Evolutionary conservation across 1,139 yeast species (phyloP).

Genomic region (Geotrichum candidum): DNA sequence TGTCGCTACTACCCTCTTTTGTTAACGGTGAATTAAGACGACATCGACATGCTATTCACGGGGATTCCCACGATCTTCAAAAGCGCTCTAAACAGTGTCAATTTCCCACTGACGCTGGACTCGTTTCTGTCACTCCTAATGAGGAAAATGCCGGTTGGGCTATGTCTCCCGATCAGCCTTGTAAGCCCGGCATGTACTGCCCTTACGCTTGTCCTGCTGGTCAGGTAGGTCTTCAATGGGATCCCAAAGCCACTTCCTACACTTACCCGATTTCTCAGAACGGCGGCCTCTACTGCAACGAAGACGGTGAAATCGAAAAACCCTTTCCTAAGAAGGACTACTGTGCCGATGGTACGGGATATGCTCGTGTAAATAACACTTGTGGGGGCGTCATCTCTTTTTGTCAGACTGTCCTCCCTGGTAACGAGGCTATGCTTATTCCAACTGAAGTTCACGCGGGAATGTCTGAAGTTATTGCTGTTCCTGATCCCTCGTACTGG

Average conservation of each 20-base stretch:
- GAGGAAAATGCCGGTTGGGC: slow-evolving; percentile 81
- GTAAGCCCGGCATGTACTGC: slow-evolving; percentile 71
- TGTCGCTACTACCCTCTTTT: not conserved
- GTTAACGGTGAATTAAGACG: not conserved
- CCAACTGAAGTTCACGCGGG: slow-evolving; percentile 62
- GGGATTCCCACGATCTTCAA: not conserved
- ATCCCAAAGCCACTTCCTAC: slow-evolving; percentile 69
- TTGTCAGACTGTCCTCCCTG: slow-evolving; percentile 91
- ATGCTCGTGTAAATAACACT: slow-evolving; percentile 55
- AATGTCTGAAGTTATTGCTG: slow-evolving; percentile 54
- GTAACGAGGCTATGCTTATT: slow-evolving; percentile 88
- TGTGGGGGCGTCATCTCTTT: slow-evolving; percentile 55
- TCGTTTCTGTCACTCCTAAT: slow-evolving; percentile 58
- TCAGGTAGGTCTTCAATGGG: slow-evolving; percentile 65
- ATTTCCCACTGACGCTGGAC: slow-evolving; percentile 60
- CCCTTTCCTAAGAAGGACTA: slow-evolving; percentile 54
- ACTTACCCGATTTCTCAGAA: slow-evolving; percentile 75
- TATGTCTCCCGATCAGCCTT: slow-evolving; percentile 66
- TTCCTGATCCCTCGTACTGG: slow-evolving; percentile 66
- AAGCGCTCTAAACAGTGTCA: slow-evolving; percentile 44
- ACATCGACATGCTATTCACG: slow-evolving; percentile 4
- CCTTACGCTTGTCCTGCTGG: slow-evolving; percentile 90
- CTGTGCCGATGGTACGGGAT: slow-evolving; percentile 70
- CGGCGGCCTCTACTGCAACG: slow-evolving; percentile 76
- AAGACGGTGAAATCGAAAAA: slow-evolving; percentile 59